Evolutionary conservation across 495 filamentous ascomycete genomes (phyloP), one percentile per base, ranked within the genome.

Genomic region (Cladorrhinum samala): DNA sequence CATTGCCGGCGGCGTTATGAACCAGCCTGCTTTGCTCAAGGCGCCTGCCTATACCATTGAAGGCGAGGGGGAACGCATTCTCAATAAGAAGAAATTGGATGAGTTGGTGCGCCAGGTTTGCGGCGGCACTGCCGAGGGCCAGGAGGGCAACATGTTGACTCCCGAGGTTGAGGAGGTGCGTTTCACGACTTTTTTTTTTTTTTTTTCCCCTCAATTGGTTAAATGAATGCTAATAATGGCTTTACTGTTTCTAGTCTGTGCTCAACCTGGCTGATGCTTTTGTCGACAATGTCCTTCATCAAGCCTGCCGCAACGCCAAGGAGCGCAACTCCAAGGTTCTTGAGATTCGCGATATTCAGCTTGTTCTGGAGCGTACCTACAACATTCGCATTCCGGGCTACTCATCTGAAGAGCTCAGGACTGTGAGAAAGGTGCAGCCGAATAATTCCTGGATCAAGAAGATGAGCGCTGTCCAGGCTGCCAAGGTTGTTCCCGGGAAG

Each of bases 371-470:
- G 73, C 87, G 94, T 51, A 91, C 90, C 66, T 96, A 94, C 81
- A 96, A 97, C 70, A 97, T 97, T 73, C 88, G 93, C 52, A 89
- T 96, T 52, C 95, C 93, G 0, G 93, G 93, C 30, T 96, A 94
- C 70, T 83, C 89, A 4, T 87, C 88, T 24, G 93, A 98, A 62
- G 93, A 98, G 71, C 79, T 96, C 53, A 83, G 93, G 50, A 96
- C 89, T 2, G 91, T 96, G 18, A 83, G 89, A 62, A 96, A 95
- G 71, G 84, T 92, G 20, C 85, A 91, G 66, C 93, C 93, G 4
- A 82, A 89, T 44, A 76, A 82, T 43, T 85, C 80, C 21, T 97
- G 93, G 88, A 89, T 91, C 49, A 84, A 87, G 61, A 98, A 98
- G 78, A 92, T 98, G 83, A 89, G 88, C 55, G 92, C 92, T 8